A percentile compares a stretch with the other conserved stretches of the same genome.
phyloP scores from a whole-genome alignment of 352 stramenopile genomes.

The Pythium oligandrum region DNA sequence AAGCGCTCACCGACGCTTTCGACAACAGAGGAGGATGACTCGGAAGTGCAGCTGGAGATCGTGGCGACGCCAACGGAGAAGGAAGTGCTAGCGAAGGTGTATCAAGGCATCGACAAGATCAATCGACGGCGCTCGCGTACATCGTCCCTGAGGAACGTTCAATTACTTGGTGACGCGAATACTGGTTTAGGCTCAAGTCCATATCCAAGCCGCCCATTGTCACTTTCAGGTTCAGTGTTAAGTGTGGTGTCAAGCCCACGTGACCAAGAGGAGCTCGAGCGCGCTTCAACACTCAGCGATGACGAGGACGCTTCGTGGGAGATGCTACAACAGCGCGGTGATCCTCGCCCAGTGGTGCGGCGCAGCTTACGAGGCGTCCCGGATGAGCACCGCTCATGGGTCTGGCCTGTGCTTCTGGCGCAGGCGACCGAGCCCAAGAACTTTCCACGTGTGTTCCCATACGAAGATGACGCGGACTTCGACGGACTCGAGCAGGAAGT shows the following conservation, averaged over 20 bases:
- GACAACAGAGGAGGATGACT: slow-evolving; percentile 12
- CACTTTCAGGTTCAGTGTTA: slow-evolving; percentile 49
- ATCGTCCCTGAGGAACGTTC: slow-evolving; percentile 51
- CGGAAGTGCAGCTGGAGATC: slow-evolving; percentile 40
- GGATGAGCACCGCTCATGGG: slow-evolving; percentile 60
- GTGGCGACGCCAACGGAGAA: slow-evolving; percentile 70
- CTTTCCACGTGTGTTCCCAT: slow-evolving; percentile 17
- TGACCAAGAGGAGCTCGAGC: slow-evolving; percentile 17
- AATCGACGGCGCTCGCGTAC: slow-evolving; percentile 65
- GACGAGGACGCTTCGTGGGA: slow-evolving; percentile 28
- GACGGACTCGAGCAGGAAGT: slow-evolving; percentile 55
- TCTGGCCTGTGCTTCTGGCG: slow-evolving; percentile 65
- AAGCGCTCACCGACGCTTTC: slow-evolving; percentile 26
- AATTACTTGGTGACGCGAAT: slow-evolving; percentile 25
- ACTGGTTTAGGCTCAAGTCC: slow-evolving; percentile 14
- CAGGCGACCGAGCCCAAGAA: slow-evolving; percentile 33
- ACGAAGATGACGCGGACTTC: slow-evolving; percentile 12
- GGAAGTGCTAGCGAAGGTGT: slow-evolving; percentile 62
- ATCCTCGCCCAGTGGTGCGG: slow-evolving; percentile 25
- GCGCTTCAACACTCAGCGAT: slow-evolving; percentile 5
- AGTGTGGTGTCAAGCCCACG: slow-evolving; percentile 3
- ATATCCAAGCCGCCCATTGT: slow-evolving; percentile 44
- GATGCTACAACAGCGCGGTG: slow-evolving; percentile 26
- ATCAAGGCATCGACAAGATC: slow-evolving; percentile 68
- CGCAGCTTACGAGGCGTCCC: slow-evolving; percentile 54